Evolutionary conservation across 1,284 basidiomycete genomes (phyloP), one percentile per base, ranked within the genome.

Genomic region (Cryptococcus sp.): DNA sequence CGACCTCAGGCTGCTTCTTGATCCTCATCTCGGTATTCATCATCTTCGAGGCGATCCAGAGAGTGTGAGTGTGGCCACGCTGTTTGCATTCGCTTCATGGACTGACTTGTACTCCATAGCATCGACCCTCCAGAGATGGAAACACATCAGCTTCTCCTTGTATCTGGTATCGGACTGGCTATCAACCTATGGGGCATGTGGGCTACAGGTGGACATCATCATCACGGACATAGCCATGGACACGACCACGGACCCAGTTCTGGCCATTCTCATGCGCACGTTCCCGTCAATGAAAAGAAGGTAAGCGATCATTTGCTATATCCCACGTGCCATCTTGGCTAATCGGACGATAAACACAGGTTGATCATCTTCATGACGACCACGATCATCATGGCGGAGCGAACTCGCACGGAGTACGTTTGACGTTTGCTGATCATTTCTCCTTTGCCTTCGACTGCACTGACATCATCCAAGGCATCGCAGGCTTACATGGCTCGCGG

Each of bases 171-270:
- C 40, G 96, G 96, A 1, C 80, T 99, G 11, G 90, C 82, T 1
- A 94, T 99, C 57, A 99, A 99, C 76, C 78, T 99, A 31, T 98
- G 98, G 70, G 96, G 96, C 35, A 97, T 99, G 94, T 93, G 94
- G 78, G 96, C 96, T 0, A 99, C 96, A 82, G 96, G 96, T 7
- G 91, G 91, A 2, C 91, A 93, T 77, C 90, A 91, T 74, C 90
- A 93, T 76, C 78, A 80, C 55, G 78, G 78, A 0, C 90, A 92
- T 80, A 58, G 70, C 15, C 73, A 73, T 53, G 65, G 71, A 10
- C 90, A 91, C 80, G 56, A 54, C 17, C 69, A 70, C 56, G 67
- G 56, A 16, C 69, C 69, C 49, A 54, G 52, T 38, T 63, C 67
- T 53, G 61, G 63, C 8, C 64, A 68, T 57, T 38, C 23, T 5